phyloP scores from a whole-genome alignment of 768 basidiomycete species.

The Tylopilus sp. region DNA sequence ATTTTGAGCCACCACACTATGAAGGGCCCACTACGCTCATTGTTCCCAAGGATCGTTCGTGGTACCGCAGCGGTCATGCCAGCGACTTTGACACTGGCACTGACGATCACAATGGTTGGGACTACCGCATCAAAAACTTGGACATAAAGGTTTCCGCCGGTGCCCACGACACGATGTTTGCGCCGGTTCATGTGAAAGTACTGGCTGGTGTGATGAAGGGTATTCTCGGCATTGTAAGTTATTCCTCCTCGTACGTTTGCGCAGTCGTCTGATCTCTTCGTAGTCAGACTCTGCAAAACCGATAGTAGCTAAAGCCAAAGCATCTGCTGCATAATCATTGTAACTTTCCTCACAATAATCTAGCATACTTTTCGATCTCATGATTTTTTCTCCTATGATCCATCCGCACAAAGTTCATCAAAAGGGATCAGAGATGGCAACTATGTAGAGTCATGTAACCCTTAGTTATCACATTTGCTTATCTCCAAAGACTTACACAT shows the following conservation, averaged over 20 bases:
- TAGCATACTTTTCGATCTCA: not conserved
- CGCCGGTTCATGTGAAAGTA: constrained; percentile 30
- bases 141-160: constrained; percentile 28
- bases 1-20: constrained; percentile 28
- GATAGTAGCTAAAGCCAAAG: not conserved
- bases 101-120: constrained; percentile 33
- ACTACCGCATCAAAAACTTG: constrained; percentile 23
- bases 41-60: constrained; percentile 31
- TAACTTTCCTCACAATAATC: not conserved
- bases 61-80: constrained; percentile 29
- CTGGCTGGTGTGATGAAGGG: constrained; percentile 26
- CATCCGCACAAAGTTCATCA: not conserved
- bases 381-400: not conserved
- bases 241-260: not conserved
- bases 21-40: constrained; percentile 23
- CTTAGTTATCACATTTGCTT: not conserved
- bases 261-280: not conserved
- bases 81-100: constrained; percentile 30
- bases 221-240: constrained; percentile 13
- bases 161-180: constrained; percentile 32
- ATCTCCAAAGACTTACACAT: no score
- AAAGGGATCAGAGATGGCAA: not conserved
- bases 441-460: not conserved
- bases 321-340: not conserved
- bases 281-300: not conserved